phyloP scores from a whole-genome alignment of 371 early-diverging fungal genomes.

The Mucor velutinosus region DNA sequence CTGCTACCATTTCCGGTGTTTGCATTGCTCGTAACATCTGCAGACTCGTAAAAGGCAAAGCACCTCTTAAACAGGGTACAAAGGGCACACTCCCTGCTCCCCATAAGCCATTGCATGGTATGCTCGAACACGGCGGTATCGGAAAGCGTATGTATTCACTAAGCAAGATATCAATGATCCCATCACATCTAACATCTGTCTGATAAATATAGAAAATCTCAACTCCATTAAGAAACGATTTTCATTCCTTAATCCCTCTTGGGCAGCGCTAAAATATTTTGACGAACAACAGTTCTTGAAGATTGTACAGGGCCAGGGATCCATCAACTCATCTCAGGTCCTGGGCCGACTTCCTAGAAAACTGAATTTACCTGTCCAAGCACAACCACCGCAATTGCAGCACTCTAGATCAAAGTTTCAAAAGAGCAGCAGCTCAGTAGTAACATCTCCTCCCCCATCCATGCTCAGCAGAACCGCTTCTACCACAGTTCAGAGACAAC shows the following conservation, averaged over 20 bases:
- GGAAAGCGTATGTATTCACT: slow-evolving; percentile 42
- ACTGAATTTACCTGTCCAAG: slow-evolving; percentile 19
- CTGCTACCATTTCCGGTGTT: slow-evolving; percentile 60
- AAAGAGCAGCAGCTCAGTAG: not conserved
- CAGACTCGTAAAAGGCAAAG: slow-evolving; percentile 51
- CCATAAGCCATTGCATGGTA: slow-evolving; percentile 44
- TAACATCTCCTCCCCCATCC: not conserved
- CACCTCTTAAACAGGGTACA: slow-evolving; percentile 42
- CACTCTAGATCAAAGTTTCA: slow-evolving; percentile 7
- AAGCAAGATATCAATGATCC: not conserved
- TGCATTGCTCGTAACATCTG: slow-evolving; percentile 57
- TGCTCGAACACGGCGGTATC: slow-evolving; percentile 45
- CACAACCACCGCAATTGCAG: slow-evolving; percentile 5
- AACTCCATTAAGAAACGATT: slow-evolving; percentile 31
- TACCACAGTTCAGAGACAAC: not conserved
- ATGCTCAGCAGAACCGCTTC: not conserved
- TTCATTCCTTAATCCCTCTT: slow-evolving; percentile 37
- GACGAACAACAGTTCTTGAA: slow-evolving; percentile 39
- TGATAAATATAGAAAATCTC: slow-evolving; percentile 16
- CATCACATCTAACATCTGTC: too few species aligned
- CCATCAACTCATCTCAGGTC: slow-evolving; percentile 27
- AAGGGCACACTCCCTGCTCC: slow-evolving; percentile 46
- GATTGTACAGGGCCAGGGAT: slow-evolving; percentile 35
- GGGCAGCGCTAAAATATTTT: slow-evolving; percentile 46
- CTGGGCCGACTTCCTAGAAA: slow-evolving; percentile 34